Percentiles rank a stretch among this genome's conserved stretches.
Evolutionary conservation across 352 stramenopile species (phyloP).

Genomic region (Aphanomyces cochlioides): DNA sequence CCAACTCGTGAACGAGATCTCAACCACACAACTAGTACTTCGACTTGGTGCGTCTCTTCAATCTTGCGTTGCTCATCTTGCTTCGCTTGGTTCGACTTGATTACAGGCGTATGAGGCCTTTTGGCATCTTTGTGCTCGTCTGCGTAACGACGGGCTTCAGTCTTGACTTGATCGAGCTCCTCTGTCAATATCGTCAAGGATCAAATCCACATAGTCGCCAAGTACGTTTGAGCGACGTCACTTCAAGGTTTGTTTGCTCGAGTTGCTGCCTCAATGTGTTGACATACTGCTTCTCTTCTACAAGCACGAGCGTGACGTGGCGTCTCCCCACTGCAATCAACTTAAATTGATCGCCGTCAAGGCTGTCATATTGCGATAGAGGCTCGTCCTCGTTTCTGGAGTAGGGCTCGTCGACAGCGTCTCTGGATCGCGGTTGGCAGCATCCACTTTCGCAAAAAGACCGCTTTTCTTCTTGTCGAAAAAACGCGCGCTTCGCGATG

Average conservation of each 20-base stretch:
- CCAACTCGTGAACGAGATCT: not conserved
- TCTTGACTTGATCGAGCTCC: conserved; percentile 10
- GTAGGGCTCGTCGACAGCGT: not conserved
- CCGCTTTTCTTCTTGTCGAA: conserved; percentile 8
- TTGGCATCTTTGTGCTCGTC: not conserved
- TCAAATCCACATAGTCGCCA: not conserved
- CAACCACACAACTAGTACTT: not conserved
- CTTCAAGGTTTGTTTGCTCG: conserved; percentile 8
- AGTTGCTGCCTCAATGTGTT: conserved; percentile 10
- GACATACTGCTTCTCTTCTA: conserved; percentile 13
- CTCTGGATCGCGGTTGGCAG: not conserved
- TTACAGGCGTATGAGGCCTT: not conserved
- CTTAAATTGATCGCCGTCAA: conserved; percentile 18
- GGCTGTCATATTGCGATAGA: conserved; percentile 15
- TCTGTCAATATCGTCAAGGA: not conserved
- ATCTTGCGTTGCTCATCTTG: conserved; percentile 4
- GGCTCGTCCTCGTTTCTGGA: not conserved
- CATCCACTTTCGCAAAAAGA: conserved; percentile 2
- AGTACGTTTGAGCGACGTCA: conserved; percentile 16
- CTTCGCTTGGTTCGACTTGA: conserved; percentile 4
- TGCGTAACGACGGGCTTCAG: not conserved
- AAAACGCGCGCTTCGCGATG: not conserved
- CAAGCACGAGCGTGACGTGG: too few relatives aligned
- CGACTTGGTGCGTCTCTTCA: conserved; percentile 5
- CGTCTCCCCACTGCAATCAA: not conserved